A percentile compares a stretch with the other conserved stretches of the same genome.
phyloP scores from a whole-genome alignment of 768 basidiomycete genomes.

The Termitomyces sp. region DNA sequence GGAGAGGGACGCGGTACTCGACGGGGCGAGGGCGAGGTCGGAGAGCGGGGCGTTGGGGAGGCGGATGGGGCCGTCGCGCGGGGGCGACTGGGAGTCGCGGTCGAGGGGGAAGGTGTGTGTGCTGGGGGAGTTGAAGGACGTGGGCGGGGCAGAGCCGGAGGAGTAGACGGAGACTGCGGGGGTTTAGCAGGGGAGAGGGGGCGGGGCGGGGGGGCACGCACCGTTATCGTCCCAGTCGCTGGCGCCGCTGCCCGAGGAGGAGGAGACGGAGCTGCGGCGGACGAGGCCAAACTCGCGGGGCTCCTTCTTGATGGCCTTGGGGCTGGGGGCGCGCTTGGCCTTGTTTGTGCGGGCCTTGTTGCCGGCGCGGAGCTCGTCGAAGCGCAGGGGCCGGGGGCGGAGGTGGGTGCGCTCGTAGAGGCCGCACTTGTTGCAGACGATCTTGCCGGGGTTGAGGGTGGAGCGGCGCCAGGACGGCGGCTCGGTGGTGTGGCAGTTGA shows the following conservation, averaged over 20 bases:
- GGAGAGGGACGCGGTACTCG: not conserved
- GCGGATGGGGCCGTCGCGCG: conserved; percentile 56
- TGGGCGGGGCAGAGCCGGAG: conserved; percentile 54
- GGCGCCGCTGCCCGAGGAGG: conserved; percentile 48
- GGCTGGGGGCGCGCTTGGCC: conserved; percentile 29
- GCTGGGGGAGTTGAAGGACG: conserved; percentile 65
- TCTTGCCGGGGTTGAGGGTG: conserved; percentile 87
- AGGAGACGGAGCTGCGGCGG: conserved; percentile 61
- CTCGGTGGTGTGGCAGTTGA: conserved; percentile 90
- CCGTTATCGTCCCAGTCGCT: conserved; percentile 85
- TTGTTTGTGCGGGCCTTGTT: conserved; percentile 68
- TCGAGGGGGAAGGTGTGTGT: conserved; percentile 56
- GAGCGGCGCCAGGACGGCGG: conserved; percentile 85
- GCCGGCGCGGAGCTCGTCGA: conserved; percentile 85
- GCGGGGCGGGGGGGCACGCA: conserved; percentile 30
- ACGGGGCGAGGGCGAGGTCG: conserved; percentile 42
- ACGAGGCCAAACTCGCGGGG: conserved; percentile 44
- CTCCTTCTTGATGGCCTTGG: conserved; percentile 60
- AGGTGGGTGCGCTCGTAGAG: conserved; percentile 88
- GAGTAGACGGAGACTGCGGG: conserved; percentile 46
- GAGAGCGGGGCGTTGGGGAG: conserved; percentile 69
- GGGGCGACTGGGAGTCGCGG: conserved; percentile 46
- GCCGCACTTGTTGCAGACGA: conserved; percentile 93
- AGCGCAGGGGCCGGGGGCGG: conserved; percentile 75
- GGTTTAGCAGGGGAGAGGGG: conserved; percentile 14